Evolutionary conservation across 345 rosid species (phyloP).

Genomic region (Camelina laxa): DNA sequence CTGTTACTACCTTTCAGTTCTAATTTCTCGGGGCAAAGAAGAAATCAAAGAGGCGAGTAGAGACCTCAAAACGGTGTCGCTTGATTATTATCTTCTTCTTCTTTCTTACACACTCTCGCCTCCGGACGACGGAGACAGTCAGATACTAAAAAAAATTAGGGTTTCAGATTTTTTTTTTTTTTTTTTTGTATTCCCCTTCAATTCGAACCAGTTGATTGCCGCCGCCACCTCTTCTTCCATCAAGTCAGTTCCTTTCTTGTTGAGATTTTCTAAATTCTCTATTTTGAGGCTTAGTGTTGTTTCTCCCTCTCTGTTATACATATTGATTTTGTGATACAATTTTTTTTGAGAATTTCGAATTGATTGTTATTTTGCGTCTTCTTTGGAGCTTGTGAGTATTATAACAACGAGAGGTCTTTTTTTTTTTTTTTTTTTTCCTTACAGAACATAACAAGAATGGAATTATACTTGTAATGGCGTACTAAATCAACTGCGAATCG

Average conservation of each 20-base stretch:
- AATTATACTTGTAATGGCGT: slow-evolving; percentile 82
- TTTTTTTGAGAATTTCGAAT: slow-evolving; percentile 6
- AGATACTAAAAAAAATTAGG: slow-evolving; percentile 20
- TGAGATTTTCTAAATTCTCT: background rate
- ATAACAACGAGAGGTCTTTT: background rate
- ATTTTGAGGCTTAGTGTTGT: background rate
- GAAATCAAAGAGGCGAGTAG: no score
- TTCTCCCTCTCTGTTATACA: background rate
- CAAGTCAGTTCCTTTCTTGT: slow-evolving; percentile 52
- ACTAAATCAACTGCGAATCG: slow-evolving; percentile 83
- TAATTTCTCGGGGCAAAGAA: no score
- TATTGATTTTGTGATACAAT: slow-evolving; percentile 1
- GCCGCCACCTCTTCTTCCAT: slow-evolving; percentile 47
- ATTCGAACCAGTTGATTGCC: slow-evolving; percentile 40
- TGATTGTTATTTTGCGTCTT: background rate
- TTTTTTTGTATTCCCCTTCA: background rate
- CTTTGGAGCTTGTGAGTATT: slow-evolving; percentile 10
- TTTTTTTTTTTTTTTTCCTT: background rate
- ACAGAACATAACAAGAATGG: slow-evolving; percentile 58
- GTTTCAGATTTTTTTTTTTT: slow-evolving; percentile 36
- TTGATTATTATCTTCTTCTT: background rate
- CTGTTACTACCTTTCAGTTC: no score
- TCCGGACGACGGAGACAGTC: slow-evolving; percentile 26
- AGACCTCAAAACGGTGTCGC: no score
- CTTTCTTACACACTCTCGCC: background rate